phyloP scores from a whole-genome alignment of 2,329 filamentous ascomycete species.

The Diaporthe sp. region DNA sequence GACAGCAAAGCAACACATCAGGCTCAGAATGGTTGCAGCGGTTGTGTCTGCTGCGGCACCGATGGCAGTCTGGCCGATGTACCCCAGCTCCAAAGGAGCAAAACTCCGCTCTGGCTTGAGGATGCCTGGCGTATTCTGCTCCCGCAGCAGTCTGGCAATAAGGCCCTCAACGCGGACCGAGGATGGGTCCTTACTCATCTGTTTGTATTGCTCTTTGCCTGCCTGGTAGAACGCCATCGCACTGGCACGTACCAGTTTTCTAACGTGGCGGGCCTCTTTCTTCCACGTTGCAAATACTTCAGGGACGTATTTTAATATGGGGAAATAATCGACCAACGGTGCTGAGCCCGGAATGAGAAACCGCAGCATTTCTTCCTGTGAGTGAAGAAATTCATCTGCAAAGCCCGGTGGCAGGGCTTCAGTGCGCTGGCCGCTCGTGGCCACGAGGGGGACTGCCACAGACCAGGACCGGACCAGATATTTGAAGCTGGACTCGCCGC shows the following conservation, averaged over 20 bases:
- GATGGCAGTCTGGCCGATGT: neutral
- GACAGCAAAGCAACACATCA: constrained; percentile 14
- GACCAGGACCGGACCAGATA: neutral
- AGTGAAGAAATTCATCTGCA: neutral
- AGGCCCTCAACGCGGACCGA: neutral
- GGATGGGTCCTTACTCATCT: neutral
- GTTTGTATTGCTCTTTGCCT: neutral
- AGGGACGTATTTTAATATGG: constrained; percentile 11
- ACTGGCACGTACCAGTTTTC: neutral
- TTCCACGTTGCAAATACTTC: constrained; percentile 9
- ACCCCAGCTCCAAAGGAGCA: constrained; percentile 5
- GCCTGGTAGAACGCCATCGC: neutral
- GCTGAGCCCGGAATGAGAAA: neutral
- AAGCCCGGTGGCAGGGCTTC: neutral
- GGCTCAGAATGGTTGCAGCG: neutral
- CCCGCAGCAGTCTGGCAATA: constrained; percentile 14
- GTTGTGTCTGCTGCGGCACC: constrained; percentile 18
- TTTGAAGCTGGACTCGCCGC: neutral
- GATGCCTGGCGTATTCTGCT: neutral
- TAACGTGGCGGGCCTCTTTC: neutral
- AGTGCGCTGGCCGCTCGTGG: constrained; percentile 9
- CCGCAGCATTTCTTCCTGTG: constrained; percentile 3
- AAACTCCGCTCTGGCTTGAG: neutral
- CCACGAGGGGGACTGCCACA: neutral
- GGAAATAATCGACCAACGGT: constrained; percentile 20